These are phyloP conservation scores for Neonothopanus nambi DNA, from an alignment of 1,284 basidiomycete species.

Conservation along the genomic window DNA sequence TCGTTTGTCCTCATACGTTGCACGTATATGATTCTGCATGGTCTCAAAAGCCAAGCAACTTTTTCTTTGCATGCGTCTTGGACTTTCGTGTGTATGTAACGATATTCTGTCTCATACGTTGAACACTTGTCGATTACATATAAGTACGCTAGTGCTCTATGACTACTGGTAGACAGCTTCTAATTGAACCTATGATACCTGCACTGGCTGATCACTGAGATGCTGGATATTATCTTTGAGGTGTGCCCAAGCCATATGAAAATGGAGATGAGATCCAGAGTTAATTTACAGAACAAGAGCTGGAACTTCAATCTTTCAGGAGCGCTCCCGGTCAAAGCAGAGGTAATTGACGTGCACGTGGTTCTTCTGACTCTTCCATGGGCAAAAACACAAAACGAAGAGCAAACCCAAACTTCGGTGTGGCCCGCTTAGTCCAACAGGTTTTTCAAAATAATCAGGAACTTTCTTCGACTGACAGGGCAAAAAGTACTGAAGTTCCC, in stretches of 20 bases:
- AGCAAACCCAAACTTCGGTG: constrained; percentile 41
- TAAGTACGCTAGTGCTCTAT: constrained; percentile 1
- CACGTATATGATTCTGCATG: constrained; percentile 9
- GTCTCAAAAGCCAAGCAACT: background rate
- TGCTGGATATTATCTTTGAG: too few relatives aligned
- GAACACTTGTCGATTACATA: too few relatives aligned
- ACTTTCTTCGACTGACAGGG: background rate
- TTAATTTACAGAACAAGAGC: too few relatives aligned
- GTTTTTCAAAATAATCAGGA: constrained; percentile 33
- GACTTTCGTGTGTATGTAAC: constrained; percentile 3
- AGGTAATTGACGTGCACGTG: too few relatives aligned
- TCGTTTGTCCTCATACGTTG: constrained; percentile 15
- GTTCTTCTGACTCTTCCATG: too few relatives aligned
- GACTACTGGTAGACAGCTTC: too few relatives aligned
- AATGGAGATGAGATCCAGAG: too few relatives aligned
- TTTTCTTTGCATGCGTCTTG: constrained; percentile 2
- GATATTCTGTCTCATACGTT: background rate
- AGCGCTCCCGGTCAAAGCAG: too few relatives aligned
- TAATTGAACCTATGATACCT: too few relatives aligned
- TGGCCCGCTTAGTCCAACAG: constrained; percentile 50
- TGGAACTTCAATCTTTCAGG: too few relatives aligned
- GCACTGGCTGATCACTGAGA: too few relatives aligned
- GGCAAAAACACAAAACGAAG: constrained; percentile 20
- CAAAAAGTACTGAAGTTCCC: constrained; percentile 7
- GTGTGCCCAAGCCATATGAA: too few relatives aligned